Evolutionary conservation across 345 rosid genomes (phyloP).

Genomic region (Excoecaria agallocha): DNA sequence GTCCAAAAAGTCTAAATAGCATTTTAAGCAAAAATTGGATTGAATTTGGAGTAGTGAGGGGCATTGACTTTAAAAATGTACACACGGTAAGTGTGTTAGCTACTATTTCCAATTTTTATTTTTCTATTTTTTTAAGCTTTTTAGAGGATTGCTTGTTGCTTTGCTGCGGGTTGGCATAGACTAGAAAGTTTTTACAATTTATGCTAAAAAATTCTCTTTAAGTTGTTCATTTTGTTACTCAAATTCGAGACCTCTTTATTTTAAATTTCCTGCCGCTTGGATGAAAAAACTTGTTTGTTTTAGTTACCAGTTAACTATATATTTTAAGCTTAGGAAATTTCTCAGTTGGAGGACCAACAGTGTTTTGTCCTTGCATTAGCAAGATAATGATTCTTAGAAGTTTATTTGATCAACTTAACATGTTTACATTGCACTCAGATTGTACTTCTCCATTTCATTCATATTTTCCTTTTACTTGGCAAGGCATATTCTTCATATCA

Average conservation of each 20-base stretch:
- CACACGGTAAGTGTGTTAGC: constrained; percentile 80
- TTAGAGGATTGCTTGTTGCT: background rate
- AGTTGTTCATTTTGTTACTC: too few relatives aligned
- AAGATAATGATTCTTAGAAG: too few relatives aligned
- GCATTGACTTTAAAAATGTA: constrained; percentile 92
- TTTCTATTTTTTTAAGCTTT: background rate
- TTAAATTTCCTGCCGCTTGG: background rate
- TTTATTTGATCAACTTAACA: too few relatives aligned
- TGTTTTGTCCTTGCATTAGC: background rate
- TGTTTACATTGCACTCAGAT: background rate
- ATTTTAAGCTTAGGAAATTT: background rate
- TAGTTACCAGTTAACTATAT: background rate
- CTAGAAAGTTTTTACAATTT: background rate
- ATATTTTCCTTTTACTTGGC: too few relatives aligned
- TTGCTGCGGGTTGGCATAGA: background rate
- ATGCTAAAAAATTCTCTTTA: background rate
- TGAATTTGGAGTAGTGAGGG: too few relatives aligned
- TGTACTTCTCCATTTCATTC: background rate
- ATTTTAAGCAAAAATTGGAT: constrained; percentile 59
- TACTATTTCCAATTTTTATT: constrained; percentile 1
- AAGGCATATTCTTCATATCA: background rate
- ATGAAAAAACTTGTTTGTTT: background rate
- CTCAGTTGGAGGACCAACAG: background rate
- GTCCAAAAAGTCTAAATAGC: constrained; percentile 45
- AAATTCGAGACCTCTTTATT: too few relatives aligned